These are phyloP conservation scores for Pythium utonaiense DNA, from an alignment of 352 stramenopile genomes.

Conservation along the genomic window DNA sequence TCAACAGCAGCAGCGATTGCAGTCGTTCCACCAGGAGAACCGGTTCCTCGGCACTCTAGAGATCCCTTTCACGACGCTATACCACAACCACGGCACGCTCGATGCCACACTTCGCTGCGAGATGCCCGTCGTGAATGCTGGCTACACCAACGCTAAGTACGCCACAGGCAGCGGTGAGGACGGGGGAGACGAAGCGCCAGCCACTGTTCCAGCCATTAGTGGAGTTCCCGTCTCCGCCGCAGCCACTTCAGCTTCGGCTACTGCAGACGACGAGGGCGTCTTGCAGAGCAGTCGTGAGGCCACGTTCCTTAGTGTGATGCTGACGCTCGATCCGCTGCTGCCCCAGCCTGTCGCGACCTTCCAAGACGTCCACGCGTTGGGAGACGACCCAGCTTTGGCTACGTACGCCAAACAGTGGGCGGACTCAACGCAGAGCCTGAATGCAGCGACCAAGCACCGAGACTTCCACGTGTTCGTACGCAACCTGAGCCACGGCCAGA, in stretches of 20 bases:
- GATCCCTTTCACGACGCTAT: conserved; percentile 89
- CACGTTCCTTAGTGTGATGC: conserved; percentile 83
- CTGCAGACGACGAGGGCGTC: conserved; percentile 29
- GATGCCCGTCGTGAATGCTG: conserved; percentile 80
- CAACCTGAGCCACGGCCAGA: conserved; percentile 57
- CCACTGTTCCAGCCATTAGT: neutral
- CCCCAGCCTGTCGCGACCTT: conserved; percentile 34
- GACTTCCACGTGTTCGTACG: conserved; percentile 75
- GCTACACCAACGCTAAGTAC: conserved; percentile 59
- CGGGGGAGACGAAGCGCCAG: conserved; percentile 9
- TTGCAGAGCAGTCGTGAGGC: conserved; percentile 45
- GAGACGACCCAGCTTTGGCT: conserved; percentile 18
- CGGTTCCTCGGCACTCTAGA: conserved; percentile 80
- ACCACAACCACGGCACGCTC: conserved; percentile 62
- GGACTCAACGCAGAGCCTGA: conserved; percentile 10
- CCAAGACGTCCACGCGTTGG: conserved; percentile 12
- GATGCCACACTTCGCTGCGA: conserved; percentile 81
- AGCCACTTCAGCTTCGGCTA: neutral
- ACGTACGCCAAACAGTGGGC: conserved; percentile 41
- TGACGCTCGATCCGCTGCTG: conserved; percentile 86
- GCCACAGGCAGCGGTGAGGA: conserved; percentile 1
- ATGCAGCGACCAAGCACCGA: conserved; percentile 27
- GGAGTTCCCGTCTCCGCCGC: neutral
- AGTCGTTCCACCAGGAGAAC: conserved; percentile 68
- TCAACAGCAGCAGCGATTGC: conserved; percentile 30